These are phyloP conservation scores for Coniochaeta ligniaria DNA, from an alignment of 2,329 filamentous ascomycete species.

Conservation along the genomic window DNA sequence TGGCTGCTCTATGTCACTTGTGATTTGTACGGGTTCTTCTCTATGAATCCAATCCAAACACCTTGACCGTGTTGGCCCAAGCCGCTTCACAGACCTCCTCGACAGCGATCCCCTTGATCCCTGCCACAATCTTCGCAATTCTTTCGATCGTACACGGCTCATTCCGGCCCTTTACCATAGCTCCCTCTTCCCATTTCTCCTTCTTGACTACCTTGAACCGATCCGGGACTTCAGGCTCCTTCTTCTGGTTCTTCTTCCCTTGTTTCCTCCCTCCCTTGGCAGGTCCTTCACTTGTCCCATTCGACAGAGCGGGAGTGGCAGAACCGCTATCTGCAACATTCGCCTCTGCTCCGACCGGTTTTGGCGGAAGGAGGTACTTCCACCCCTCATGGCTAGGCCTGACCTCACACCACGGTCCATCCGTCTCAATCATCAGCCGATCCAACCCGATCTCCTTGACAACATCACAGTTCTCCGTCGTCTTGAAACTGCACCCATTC, in stretches of 20 bases:
- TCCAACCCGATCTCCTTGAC: conserved; percentile 74
- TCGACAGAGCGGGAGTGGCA: background rate
- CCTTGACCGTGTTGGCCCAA: conserved; percentile 72
- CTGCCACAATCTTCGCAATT: conserved; percentile 83
- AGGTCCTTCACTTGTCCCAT: background rate
- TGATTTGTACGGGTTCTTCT: background rate
- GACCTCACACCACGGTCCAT: conserved; percentile 97
- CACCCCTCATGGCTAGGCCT: conserved; percentile 80
- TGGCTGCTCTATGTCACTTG: background rate
- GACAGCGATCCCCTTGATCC: conserved; percentile 70
- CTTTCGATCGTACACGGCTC: conserved; percentile 83
- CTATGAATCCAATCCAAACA: conserved; percentile 65
- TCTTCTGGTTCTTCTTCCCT: conserved; percentile 45
- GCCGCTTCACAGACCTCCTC: conserved; percentile 82
- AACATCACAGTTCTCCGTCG: conserved; percentile 79
- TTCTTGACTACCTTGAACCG: conserved; percentile 86
- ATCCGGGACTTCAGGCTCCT: conserved; percentile 59
- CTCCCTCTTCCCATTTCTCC: conserved; percentile 83
- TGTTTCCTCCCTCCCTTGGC: conserved; percentile 5
- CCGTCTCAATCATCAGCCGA: conserved; percentile 86
- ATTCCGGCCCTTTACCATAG: conserved; percentile 91
- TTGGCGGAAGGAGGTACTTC: conserved; percentile 51
- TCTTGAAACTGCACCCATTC: conserved; percentile 96
- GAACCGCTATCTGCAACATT: background rate
- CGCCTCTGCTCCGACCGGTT: conserved; percentile 8